phyloP scores from a whole-genome alignment of 495 filamentous ascomycete genomes.

The Xylaria flabelliformis region DNA sequence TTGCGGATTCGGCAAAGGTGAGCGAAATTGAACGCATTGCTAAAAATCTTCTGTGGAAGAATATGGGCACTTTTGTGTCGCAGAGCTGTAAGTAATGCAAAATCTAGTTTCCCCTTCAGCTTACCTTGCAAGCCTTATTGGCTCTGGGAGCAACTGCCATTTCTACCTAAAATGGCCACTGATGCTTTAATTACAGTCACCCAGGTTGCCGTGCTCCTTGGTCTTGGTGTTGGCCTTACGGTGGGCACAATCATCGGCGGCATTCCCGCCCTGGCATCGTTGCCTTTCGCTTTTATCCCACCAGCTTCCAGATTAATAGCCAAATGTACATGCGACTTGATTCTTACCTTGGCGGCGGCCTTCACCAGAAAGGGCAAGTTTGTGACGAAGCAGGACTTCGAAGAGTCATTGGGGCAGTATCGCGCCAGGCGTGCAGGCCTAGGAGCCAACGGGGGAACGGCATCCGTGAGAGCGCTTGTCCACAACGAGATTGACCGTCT shows the following conservation, averaged over 20 bases:
- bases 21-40: constrained; percentile 27
- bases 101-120: not conserved
- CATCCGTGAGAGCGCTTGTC: constrained; percentile 17
- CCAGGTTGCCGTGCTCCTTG: constrained; percentile 25
- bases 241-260: constrained; percentile 26
- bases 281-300: constrained; percentile 30
- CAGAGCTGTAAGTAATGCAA: constrained; percentile 25
- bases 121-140: not conserved
- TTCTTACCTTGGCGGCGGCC: constrained; percentile 22
- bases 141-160: not conserved
- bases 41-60: constrained; percentile 25
- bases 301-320: constrained; percentile 24
- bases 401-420: constrained; percentile 25
- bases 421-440: constrained; percentile 16
- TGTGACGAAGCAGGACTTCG: constrained; percentile 27
- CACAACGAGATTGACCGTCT: constrained; percentile 24
- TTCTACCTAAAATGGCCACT: not conserved
- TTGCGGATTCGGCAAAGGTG: constrained; percentile 26
- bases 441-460: constrained; percentile 17
- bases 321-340: constrained; percentile 25
- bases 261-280: constrained; percentile 26
- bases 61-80: constrained; percentile 26
- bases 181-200: constrained; percentile 9
- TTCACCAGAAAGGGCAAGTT: constrained; percentile 27
- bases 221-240: constrained; percentile 25